These are phyloP conservation scores for Asterophora parasitica DNA, from an alignment of 768 basidiomycete species.

Conservation along the genomic window DNA sequence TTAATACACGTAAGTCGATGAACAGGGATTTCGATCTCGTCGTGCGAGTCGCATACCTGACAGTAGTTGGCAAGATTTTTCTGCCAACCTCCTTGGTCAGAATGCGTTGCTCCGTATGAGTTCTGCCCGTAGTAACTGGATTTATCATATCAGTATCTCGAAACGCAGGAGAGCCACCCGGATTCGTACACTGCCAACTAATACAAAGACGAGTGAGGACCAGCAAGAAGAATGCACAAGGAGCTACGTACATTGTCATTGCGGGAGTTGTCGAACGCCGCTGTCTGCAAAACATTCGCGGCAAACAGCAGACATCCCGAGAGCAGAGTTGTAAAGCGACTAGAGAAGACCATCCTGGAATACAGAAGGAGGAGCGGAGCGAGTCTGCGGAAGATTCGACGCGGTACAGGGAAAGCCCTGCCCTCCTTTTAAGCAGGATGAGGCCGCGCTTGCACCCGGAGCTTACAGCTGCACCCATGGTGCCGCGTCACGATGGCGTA, in stretches of 20 bases:
- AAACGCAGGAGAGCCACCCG: no score
- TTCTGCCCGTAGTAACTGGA: constrained; percentile 72
- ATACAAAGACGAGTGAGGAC: not conserved
- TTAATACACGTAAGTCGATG: not conserved
- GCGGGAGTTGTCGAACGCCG: constrained; percentile 28
- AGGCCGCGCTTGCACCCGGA: constrained; percentile 1
- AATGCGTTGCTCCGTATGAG: constrained; percentile 59
- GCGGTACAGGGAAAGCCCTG: not conserved
- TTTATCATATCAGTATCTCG: no score
- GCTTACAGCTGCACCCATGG: not conserved
- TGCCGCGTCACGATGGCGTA: constrained; percentile 3
- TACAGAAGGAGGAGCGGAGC: not conserved
- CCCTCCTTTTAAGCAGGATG: constrained; percentile 3
- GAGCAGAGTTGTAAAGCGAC: constrained; percentile 1
- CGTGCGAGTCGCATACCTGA: constrained; percentile 20
- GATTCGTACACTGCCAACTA: constrained; percentile 50
- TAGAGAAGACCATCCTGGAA: constrained; percentile 9
- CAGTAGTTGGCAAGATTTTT: constrained; percentile 60
- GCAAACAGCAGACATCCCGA: constrained; percentile 6
- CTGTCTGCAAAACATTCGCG: constrained; percentile 4
- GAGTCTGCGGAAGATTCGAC: constrained; percentile 5
- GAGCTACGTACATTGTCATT: constrained; percentile 31
- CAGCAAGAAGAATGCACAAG: not conserved
- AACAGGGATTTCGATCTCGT: not conserved
- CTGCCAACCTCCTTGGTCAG: constrained; percentile 51